Evolutionary conservation across 2,329 filamentous ascomycete species (phyloP), one percentile per base, ranked within the genome.

Genomic region (Beauveria sp.): DNA sequence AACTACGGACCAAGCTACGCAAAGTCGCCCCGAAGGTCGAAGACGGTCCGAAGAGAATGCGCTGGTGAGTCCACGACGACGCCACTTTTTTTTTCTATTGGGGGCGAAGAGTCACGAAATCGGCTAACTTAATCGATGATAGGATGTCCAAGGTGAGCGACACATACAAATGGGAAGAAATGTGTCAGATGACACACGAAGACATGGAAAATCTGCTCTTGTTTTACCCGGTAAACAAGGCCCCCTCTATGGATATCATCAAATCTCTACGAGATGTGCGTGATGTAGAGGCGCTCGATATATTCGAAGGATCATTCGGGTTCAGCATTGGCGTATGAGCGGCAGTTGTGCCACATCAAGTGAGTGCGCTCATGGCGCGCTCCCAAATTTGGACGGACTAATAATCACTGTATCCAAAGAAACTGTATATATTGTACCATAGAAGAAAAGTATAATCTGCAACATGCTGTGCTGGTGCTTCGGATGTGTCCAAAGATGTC

Each of bases 131-230:
- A 5, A 46, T 53, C 9, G 30, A 54, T 12, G 22, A 6, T 64
- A 91, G 89, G 92, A 97, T 97, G 90, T 91, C 87, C 53, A 88
- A 85, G 65, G 90, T 97, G 41, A 97, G 92, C 76, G 91, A 97
- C 67, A 81, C 86, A 41, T 97, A 93, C 80, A 87, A 82, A 58
- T 84, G 96, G 72, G 88, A 96, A 63, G 89, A 97, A 64, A 83
- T 97, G 66, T 92, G 91, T 66, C 83, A 84, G 40, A 86, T 97
- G 81, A 85, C 84, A 22, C 90, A 94, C 55, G 83, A 88, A 67
- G 92, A 92, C 68, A 96, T 97, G 89, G 86, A 90, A 60, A 83
- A 81, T 59, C 77, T 97, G n/a, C 76, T 97, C 43, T 78, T 80
- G n/a, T 92, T 87, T 71, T 97, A 96, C 66, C 75, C 74, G 0